phyloP scores from a whole-genome alignment of 2,329 filamentous ascomycete species.

The Grosmannia serpens region DNA sequence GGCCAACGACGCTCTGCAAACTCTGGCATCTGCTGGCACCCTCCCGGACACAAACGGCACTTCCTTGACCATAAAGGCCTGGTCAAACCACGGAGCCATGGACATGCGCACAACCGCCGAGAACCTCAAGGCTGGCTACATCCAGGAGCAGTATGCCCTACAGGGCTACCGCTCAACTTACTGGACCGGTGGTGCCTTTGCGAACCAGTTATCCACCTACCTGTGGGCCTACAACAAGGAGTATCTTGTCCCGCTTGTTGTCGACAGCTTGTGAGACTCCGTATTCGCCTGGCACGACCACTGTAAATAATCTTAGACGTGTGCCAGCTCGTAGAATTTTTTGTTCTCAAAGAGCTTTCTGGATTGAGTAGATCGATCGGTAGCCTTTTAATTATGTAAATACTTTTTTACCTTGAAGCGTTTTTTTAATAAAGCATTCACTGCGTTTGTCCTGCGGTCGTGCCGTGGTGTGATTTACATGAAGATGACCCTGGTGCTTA shows the following conservation, averaged over 20 bases:
- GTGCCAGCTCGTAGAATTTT: background rate
- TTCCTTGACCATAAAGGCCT: conserved; percentile 15
- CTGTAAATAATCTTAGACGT: no score
- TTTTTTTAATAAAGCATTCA: no score
- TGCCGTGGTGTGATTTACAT: no score
- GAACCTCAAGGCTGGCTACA: conserved; percentile 22
- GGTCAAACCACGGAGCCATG: conserved; percentile 20
- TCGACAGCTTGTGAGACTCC: background rate
- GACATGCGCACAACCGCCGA: conserved; percentile 18
- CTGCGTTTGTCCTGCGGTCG: no score
- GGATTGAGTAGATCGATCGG: no score
- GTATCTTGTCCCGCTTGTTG: conserved; percentile 2
- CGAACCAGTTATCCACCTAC: conserved; percentile 20
- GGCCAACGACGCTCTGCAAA: conserved; percentile 14
- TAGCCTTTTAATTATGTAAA: no score
- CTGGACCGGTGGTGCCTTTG: conserved; percentile 25
- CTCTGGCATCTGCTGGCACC: conserved; percentile 13
- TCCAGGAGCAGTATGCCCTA: conserved; percentile 23
- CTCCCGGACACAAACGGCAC: conserved; percentile 10
- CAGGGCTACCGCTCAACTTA: conserved; percentile 27
- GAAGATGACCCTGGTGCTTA: no score
- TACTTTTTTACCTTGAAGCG: no score
- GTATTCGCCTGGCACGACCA: no score
- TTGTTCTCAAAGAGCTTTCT: no score
- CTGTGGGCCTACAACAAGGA: conserved; percentile 20